Percentiles rank a stretch among this genome's conserved stretches.
Evolutionary conservation across 257 asterid genomes (phyloP).

Genomic region (Rehmannia glutinosa): DNA sequence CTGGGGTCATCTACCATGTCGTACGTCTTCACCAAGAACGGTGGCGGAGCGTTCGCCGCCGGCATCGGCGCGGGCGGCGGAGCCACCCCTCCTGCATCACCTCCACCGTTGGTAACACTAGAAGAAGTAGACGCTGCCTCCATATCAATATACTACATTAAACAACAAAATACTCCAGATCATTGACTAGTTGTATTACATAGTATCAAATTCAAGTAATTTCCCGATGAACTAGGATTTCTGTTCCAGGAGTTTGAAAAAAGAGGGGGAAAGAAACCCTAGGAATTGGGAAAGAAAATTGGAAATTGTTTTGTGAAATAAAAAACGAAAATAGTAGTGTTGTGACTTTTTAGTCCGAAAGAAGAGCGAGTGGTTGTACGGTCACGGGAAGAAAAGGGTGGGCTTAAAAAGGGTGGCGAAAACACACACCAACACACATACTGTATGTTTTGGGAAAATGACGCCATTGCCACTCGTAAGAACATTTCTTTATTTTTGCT

Average conservation of each 20-base stretch:
- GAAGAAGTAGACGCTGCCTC: conserved; percentile 28
- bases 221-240: conserved; percentile 12
- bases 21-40: conserved; percentile 72
- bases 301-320: neutral
- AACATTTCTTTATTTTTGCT: too few species aligned
- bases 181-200: neutral
- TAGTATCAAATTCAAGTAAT: neutral
- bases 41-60: conserved; percentile 61
- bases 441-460: too few species aligned
- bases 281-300: conserved; percentile 4
- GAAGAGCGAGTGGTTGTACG: conserved; percentile 15
- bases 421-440: too few species aligned
- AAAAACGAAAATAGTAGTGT: neutral
- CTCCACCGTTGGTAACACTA: conserved; percentile 23
- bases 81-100: conserved; percentile 23
- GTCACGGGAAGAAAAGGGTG: neutral
- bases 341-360: neutral
- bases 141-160: conserved; percentile 26
- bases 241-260: neutral
- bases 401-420: too few species aligned
- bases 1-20: conserved; percentile 83
- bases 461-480: too few species aligned
- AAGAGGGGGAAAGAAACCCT: conserved; percentile 16
- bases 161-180: conserved; percentile 4
- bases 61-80: conserved; percentile 49